These are phyloP conservation scores for Fistulinella prunicolor DNA, from an alignment of 768 basidiomycete genomes.

Conservation along the genomic window DNA sequence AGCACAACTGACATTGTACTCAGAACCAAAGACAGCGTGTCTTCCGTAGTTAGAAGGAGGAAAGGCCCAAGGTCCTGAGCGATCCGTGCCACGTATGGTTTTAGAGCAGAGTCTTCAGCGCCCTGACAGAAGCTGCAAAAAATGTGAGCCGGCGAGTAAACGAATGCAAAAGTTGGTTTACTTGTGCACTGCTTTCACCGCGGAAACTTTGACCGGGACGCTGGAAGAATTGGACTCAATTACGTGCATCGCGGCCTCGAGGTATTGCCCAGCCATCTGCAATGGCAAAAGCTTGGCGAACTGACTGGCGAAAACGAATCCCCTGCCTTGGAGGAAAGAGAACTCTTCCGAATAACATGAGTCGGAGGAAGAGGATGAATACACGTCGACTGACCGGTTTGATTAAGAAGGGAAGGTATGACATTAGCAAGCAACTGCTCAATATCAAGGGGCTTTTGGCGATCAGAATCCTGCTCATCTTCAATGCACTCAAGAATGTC, in stretches of 20 bases:
- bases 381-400: constrained; percentile 53
- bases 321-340: constrained; percentile 93
- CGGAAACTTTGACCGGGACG: constrained; percentile 91
- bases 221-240: constrained; percentile 69
- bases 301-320: constrained; percentile 92
- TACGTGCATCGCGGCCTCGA: constrained; percentile 83
- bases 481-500: constrained; percentile 73
- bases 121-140: constrained; percentile 64
- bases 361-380: background rate
- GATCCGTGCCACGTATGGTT: constrained; percentile 68
- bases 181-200: constrained; percentile 93
- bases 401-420: constrained; percentile 70
- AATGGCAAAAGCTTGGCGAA: constrained; percentile 72
- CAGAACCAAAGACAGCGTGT: constrained; percentile 83
- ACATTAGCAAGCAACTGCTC: constrained; percentile 72
- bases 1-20: constrained; percentile 82
- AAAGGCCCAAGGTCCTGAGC: constrained; percentile 83
- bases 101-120: constrained; percentile 53
- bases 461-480: constrained; percentile 65
- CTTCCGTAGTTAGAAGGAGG: constrained; percentile 74
- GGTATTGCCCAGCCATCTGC: constrained; percentile 76
- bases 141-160: constrained; percentile 2
- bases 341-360: constrained; percentile 46
- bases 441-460: constrained; percentile 70
- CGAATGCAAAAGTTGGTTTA: constrained; percentile 36